Conservation (phyloP, 768 basidiomycete genomes). For the Lentinula sp. region DNA sequence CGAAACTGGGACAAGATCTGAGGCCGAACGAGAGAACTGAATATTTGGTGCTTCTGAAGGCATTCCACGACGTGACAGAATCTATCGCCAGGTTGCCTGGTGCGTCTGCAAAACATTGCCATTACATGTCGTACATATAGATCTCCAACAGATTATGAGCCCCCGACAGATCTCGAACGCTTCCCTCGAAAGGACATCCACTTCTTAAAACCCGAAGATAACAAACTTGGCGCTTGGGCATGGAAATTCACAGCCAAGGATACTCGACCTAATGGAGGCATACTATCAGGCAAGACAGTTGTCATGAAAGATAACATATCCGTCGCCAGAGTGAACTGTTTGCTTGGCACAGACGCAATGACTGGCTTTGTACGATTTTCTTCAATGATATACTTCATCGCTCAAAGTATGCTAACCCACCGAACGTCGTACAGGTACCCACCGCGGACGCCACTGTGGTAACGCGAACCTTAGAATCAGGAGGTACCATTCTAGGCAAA, state of each 20-base stretch:
- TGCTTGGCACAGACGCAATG: slow-evolving; percentile 3
- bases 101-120: neutral
- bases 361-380: neutral
- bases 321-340: neutral
- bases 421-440: neutral
- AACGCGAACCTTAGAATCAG: neutral
- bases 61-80: neutral
- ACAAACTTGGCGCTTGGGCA: neutral
- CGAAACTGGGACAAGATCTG: neutral
- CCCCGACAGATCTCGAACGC: neutral
- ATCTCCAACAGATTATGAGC: neutral
- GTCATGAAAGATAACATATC: slow-evolving; percentile 4
- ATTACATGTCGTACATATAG: no score
- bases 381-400: neutral
- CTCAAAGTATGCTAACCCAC: neutral
- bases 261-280: neutral
- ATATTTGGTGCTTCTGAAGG: neutral
- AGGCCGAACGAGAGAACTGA: neutral
- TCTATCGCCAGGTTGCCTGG: neutral
- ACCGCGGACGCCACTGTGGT: slow-evolving; percentile 5
- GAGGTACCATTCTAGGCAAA: neutral
- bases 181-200: neutral
- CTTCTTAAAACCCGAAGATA: neutral
- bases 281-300: neutral
- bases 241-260: slow-evolving; percentile 3